Conservation (phyloP, 352 stramenopile genomes). For the Pythium periplocum region DNA sequence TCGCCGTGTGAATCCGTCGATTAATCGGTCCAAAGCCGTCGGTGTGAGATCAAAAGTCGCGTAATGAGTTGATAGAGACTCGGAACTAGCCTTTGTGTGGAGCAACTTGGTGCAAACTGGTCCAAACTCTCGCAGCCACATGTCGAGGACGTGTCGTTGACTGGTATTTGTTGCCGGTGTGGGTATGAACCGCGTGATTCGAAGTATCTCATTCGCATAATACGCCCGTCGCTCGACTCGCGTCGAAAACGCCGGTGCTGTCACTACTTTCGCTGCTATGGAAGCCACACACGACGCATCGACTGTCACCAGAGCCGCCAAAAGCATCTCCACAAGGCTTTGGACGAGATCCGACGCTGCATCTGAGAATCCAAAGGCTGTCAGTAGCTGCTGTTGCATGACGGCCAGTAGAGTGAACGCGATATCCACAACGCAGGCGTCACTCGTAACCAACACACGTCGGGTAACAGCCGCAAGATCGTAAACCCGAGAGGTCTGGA, state of each 20-base stretch:
- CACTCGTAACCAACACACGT: neutral
- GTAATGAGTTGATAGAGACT: too few species aligned
- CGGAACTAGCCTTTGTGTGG: too few species aligned
- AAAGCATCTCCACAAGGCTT: conserved; percentile 16
- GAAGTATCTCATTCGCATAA: conserved; percentile 11
- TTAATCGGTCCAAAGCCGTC: too few species aligned
- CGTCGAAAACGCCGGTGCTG: conserved; percentile 20
- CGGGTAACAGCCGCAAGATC: too few species aligned
- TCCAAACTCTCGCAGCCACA: too few species aligned
- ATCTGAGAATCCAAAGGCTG: conserved; percentile 7
- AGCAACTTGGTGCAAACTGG: too few species aligned
- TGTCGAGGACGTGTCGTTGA: too few species aligned
- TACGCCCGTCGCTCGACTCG: conserved; percentile 5
- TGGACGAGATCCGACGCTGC: neutral
- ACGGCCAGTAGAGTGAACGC: conserved; percentile 30
- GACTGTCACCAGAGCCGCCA: conserved; percentile 8
- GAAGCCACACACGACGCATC: neutral
- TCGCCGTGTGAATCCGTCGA: too few species aligned
- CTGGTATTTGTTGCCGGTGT: too few species aligned
- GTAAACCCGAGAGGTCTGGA: too few species aligned
- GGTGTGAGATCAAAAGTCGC: too few species aligned
- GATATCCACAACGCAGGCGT: conserved; percentile 8
- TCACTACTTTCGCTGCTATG: conserved; percentile 20
- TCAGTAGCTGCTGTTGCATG: conserved; percentile 26
- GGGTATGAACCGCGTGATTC: neutral